phyloP scores from a whole-genome alignment of 768 basidiomycete species.

The Coprinopsis cinerea region DNA sequence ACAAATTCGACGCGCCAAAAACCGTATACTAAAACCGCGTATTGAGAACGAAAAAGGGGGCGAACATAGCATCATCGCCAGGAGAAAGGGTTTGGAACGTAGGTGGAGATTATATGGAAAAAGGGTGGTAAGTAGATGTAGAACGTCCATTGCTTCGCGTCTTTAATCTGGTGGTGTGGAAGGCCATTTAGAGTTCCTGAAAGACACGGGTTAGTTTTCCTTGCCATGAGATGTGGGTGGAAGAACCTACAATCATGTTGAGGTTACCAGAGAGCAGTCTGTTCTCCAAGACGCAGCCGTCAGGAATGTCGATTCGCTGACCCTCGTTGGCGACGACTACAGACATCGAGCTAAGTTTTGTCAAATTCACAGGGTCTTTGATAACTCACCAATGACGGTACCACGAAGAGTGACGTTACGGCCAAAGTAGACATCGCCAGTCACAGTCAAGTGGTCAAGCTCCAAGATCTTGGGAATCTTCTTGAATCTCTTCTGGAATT shows the following conservation, averaged over 20 bases:
- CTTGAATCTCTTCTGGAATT: slow-evolving; percentile 95
- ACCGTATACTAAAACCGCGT: no score
- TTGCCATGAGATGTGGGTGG: neutral
- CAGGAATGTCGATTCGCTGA: slow-evolving; percentile 76
- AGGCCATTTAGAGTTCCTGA: slow-evolving; percentile 8
- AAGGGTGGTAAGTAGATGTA: slow-evolving; percentile 5
- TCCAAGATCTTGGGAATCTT: slow-evolving; percentile 88
- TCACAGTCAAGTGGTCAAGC: slow-evolving; percentile 90
- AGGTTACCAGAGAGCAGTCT: slow-evolving; percentile 79
- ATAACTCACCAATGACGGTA: slow-evolving; percentile 67
- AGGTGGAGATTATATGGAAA: slow-evolving; percentile 2
- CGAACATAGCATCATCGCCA: neutral
- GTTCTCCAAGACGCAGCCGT: slow-evolving; percentile 76
- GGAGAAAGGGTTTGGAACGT: no score
- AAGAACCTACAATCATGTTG: slow-evolving; percentile 60
- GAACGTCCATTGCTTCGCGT: neutral
- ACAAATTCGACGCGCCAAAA: no score
- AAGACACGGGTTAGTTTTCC: neutral
- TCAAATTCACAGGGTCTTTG: neutral
- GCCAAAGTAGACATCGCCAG: slow-evolving; percentile 88
- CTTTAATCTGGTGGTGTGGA: neutral
- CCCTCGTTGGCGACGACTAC: slow-evolving; percentile 76
- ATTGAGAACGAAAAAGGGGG: neutral
- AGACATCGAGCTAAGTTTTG: neutral
- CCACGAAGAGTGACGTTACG: slow-evolving; percentile 81